Evolutionary conservation across 139 green algal genomes (phyloP).

Genomic region (Chlorella sp.): DNA sequence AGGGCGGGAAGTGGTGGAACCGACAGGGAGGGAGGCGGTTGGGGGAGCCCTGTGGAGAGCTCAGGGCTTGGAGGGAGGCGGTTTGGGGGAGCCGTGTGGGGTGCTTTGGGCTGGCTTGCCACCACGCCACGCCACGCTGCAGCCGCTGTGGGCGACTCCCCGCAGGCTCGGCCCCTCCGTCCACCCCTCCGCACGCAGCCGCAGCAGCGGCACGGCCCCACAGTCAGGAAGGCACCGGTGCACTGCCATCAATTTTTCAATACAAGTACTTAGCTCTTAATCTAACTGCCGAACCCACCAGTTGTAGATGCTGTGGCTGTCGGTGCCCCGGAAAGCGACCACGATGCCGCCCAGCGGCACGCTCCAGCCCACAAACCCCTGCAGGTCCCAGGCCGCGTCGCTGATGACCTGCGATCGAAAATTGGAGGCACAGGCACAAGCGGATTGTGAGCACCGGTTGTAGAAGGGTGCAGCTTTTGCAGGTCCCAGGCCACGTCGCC

Average conservation of each 20-base stretch:
- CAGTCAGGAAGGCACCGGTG: too few species aligned
- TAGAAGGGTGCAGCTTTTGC: too few species aligned
- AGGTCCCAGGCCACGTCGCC: too few species aligned
- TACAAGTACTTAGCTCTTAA: too few species aligned
- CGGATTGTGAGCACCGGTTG: not conserved
- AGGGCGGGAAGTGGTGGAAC: not conserved
- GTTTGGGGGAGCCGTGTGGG: too few species aligned
- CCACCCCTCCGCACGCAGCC: too few species aligned
- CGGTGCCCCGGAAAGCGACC: slow-evolving; percentile 78
- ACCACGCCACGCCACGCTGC: too few species aligned
- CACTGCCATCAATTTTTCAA: too few species aligned
- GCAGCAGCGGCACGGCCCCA: too few species aligned
- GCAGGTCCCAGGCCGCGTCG: slow-evolving; percentile 76
- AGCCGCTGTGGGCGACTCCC: not conserved
- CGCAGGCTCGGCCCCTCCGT: not conserved
- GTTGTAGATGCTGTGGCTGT: slow-evolving; percentile 65
- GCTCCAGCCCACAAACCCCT: slow-evolving; percentile 73
- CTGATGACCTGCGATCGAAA: slow-evolving; percentile 46
- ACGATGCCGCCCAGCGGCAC: slow-evolving; percentile 62
- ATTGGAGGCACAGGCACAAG: too few species aligned
- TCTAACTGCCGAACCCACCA: slow-evolving; percentile 50
- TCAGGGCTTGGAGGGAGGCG: too few species aligned
- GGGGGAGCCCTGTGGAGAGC: too few species aligned
- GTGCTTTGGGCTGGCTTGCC: not conserved
- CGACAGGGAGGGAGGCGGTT: not conserved